A percentile compares a stretch with the other conserved stretches of the same genome.
These are phyloP conservation scores for Botrytis sinoallii DNA, from an alignment of 2,329 filamentous ascomycete species.

Conservation along the genomic window DNA sequence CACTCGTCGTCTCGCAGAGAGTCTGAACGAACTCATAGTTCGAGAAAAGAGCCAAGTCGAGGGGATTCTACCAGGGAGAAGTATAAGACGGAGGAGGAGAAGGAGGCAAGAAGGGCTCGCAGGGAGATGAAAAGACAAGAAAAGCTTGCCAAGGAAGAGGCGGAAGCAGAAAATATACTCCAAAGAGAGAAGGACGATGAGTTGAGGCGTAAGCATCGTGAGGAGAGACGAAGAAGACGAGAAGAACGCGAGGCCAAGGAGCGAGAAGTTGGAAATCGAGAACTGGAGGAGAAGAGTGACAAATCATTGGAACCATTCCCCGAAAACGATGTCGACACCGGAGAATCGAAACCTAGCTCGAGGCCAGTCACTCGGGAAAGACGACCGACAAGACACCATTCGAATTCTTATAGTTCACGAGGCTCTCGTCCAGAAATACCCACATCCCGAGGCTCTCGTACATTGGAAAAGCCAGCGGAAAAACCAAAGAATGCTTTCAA, in stretches of 20 bases:
- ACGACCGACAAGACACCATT: constrained; percentile 7
- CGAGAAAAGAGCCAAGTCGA: constrained; percentile 20
- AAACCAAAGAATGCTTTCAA: constrained; percentile 19
- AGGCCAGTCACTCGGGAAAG: constrained; percentile 8
- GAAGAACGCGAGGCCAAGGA: constrained; percentile 9
- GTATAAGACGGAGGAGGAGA: constrained; percentile 29
- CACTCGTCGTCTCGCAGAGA: constrained; percentile 16
- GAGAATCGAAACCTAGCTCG: constrained; percentile 1
- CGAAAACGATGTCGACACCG: constrained; percentile 5
- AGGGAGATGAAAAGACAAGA: constrained; percentile 29
- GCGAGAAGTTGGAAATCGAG: constrained; percentile 1
- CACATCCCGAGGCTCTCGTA: background rate
- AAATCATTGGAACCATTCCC: constrained; percentile 1
- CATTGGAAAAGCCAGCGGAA: background rate
- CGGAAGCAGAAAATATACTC: background rate
- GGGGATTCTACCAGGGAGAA: constrained; percentile 22
- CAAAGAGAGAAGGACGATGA: constrained; percentile 17
- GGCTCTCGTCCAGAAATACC: constrained; percentile 9
- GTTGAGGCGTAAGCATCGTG: constrained; percentile 1
- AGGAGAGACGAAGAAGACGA: constrained; percentile 11
- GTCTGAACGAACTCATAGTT: background rate
- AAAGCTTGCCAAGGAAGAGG: constrained; percentile 11
- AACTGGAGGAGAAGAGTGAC: background rate
- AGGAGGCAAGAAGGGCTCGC: constrained; percentile 27
- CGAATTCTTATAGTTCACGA: constrained; percentile 9